Base-by-base conservation (phyloP, 2,329 filamentous ascomycete species). In the Periconia macrospinosa region DNA sequence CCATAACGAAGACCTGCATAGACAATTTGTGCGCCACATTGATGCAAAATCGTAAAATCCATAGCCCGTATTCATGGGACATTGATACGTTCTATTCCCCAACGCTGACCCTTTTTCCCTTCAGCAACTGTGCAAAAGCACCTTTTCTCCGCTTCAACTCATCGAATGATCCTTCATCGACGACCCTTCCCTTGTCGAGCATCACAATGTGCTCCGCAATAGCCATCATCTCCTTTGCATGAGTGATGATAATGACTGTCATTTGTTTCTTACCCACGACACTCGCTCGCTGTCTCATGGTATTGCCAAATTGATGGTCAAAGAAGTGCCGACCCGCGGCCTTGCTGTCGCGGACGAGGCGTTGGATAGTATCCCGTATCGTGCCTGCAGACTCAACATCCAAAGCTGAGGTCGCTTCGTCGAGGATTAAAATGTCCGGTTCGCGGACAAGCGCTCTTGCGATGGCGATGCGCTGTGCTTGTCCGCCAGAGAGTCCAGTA, bases 351-450 rank as follows among this genome's bases (percentile, higher is more conserved):
- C 17, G 1, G 13, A 87, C 76, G 1, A 94, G 73, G 0, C 67
- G 66, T 35, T 71, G 72, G 41, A 96, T 79, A 0, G 87, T 87
- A 9, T 81, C 74, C 13, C 89, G 79, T 3, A 97, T 82, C 1
- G 81, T 74, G 2, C 80, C 80, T 0, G 90, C 86, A 40, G 83
- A 87, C 60, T 87, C 83, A 0, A 81, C 79, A 65, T 97, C 92
- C 0, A 97, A 78, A 0, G 89, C 88, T 23, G 86, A 90, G 0
- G 92, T 97, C 1, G 92, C 90, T 75, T 97, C 92, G 63, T 97
- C 93, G 1, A 97, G 76, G 2, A 97, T 82, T 15, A 97, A 75
- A 2, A 97, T 78, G 41, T 82, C 80, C 0, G 92, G 92, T 14
- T 81, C 78, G 0, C 91, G 82, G 0, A 89, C 81, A 0, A 97